Conservation (phyloP, 139 green algal genomes). For the Haematococcus lacustris region DNA sequence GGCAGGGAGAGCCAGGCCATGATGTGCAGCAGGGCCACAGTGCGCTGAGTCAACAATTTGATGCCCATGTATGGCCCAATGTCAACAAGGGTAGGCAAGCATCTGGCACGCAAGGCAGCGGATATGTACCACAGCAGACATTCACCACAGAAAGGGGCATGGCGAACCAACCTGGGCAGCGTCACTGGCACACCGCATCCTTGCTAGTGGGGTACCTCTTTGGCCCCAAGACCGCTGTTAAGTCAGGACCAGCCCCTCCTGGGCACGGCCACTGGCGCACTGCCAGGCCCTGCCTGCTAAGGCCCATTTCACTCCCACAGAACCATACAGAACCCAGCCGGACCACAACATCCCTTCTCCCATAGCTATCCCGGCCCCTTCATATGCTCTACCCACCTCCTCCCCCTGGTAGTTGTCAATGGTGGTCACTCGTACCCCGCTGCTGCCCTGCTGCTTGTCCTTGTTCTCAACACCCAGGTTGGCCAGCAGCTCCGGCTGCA, state of each 20-base stretch:
- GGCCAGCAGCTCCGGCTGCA: background rate
- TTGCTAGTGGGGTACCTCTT: too few species aligned
- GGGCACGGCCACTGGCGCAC: background rate
- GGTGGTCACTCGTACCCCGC: slow-evolving; percentile 51
- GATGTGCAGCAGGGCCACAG: background rate
- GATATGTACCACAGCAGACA: too few species aligned
- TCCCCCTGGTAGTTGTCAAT: slow-evolving; percentile 72
- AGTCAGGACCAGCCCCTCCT: background rate
- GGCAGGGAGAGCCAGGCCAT: background rate
- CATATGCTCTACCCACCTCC: background rate
- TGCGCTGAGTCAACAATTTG: background rate
- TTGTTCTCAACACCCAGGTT: too few species aligned
- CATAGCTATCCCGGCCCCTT: background rate
- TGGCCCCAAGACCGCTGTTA: too few species aligned
- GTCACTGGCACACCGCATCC: too few species aligned
- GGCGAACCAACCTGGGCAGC: background rate
- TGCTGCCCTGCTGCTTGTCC: background rate
- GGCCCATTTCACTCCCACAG: background rate
- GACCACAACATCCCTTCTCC: background rate
- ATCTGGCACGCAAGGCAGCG: too few species aligned
- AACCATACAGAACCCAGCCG: background rate
- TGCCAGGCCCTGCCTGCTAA: background rate
- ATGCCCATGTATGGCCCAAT: background rate
- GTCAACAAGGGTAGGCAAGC: background rate
- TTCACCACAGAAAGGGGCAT: too few species aligned